A percentile compares a stretch with the other conserved stretches of the same genome.
Conservation (phyloP, 805 yeast genomes). For the Helenozyma rhizophorensis region DNA sequence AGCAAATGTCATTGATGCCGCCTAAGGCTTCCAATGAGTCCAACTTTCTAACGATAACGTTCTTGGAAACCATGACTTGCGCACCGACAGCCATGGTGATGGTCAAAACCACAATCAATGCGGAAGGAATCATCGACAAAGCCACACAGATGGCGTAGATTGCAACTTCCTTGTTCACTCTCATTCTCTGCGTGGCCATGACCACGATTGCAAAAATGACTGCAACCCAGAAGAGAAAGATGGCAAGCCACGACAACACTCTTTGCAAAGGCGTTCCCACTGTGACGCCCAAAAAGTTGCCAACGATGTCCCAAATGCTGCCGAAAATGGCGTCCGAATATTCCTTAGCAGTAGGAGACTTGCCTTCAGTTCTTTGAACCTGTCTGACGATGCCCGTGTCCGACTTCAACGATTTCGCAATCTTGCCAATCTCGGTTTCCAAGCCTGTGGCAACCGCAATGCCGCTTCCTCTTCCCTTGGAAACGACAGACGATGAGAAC, state of each 20-base stretch:
- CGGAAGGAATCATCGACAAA: constrained; percentile 77
- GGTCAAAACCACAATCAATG: constrained; percentile 75
- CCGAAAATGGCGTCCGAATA: constrained; percentile 43
- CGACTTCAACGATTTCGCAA: constrained; percentile 41
- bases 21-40: constrained; percentile 79
- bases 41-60: constrained; percentile 71
- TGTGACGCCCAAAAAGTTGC: constrained; percentile 68
- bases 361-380: constrained; percentile 38
- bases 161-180: constrained; percentile 76
- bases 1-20: constrained; percentile 73
- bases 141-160: constrained; percentile 86
- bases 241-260: constrained; percentile 71
- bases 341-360: constrained; percentile 39
- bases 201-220: constrained; percentile 84
- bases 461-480: constrained; percentile 74
- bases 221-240: constrained; percentile 66
- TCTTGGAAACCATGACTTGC: constrained; percentile 60
- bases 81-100: constrained; percentile 85
- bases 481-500: constrained; percentile 60
- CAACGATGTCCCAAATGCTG: constrained; percentile 52
- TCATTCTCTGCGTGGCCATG: constrained; percentile 76
- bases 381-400: constrained; percentile 34
- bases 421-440: constrained; percentile 68
- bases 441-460: constrained; percentile 67
- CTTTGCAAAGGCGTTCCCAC: constrained; percentile 82